These are phyloP conservation scores for Themeda triandra DNA, from an alignment of 176 grass and related monocot species.

Conservation along the genomic window DNA sequence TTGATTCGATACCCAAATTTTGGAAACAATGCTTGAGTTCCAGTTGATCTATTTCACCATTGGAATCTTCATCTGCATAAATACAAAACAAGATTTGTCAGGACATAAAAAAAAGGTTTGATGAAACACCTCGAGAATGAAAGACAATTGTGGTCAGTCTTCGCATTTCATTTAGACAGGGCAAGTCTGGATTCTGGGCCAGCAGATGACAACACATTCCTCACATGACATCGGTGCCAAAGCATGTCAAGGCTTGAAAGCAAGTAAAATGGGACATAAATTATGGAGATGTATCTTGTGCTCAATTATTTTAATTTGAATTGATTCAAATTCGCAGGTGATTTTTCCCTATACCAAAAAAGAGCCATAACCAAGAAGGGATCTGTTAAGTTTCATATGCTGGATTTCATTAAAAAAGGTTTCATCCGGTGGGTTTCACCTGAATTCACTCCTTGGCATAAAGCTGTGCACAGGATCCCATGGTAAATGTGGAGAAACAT, in stretches of 20 bases:
- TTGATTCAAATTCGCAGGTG: neutral
- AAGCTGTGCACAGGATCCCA: neutral
- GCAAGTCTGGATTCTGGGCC: neutral
- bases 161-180: neutral
- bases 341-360: neutral
- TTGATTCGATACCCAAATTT: conserved; percentile 68
- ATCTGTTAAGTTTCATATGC: neutral
- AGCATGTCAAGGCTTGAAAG: neutral
- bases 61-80: conserved; percentile 90
- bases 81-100: neutral
- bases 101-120: neutral
- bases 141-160: neutral
- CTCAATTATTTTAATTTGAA: neutral
- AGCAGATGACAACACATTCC: neutral
- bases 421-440: neutral
- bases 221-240: neutral
- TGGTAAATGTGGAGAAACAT: no score
- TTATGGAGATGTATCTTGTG: no score
- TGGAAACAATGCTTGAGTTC: conserved; percentile 90
- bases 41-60: conserved; percentile 88
- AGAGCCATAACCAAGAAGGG: neutral
- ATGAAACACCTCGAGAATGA: neutral
- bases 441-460: neutral
- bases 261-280: neutral
- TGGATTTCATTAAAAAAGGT: neutral